Evolutionary conservation across 371 early-diverging fungal genomes (phyloP).

Genomic region (Apophysomyces trapeziformis): DNA sequence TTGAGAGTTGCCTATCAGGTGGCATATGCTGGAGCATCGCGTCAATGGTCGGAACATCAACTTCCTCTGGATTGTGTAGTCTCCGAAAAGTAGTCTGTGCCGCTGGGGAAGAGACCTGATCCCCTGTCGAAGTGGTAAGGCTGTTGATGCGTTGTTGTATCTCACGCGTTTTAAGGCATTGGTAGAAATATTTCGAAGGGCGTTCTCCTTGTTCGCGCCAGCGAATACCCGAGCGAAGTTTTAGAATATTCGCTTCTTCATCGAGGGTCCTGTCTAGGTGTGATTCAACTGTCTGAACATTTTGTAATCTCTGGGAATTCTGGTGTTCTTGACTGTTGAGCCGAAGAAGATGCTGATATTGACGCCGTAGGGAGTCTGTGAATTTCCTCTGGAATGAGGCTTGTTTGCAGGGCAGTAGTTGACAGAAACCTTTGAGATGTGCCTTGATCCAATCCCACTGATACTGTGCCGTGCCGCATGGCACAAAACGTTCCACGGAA

Average conservation of each 20-base stretch:
- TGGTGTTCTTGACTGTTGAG: neutral
- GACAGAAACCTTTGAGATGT: conserved; percentile 7
- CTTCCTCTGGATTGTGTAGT: neutral
- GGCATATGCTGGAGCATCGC: neutral
- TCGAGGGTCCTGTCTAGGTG: neutral
- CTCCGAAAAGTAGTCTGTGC: neutral
- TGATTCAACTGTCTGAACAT: neutral
- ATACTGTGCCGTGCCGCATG: neutral
- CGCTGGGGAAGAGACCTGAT: neutral
- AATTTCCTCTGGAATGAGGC: neutral
- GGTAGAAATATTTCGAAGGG: conserved; percentile 1
- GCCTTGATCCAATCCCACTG: conserved; percentile 3
- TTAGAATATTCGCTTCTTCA: neutral
- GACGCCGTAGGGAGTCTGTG: neutral
- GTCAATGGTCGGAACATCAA: neutral
- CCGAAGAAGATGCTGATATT: neutral
- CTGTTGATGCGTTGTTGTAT: neutral
- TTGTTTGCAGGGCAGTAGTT: neutral
- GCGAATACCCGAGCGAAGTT: neutral
- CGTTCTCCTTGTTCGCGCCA: neutral
- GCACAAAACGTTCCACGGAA: neutral
- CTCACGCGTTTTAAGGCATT: neutral
- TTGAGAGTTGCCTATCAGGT: neutral
- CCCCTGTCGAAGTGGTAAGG: neutral
- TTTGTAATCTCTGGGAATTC: neutral